These are phyloP conservation scores for Penicillium subrubescens DNA, from an alignment of 495 filamentous ascomycete genomes.

Conservation along the genomic window DNA sequence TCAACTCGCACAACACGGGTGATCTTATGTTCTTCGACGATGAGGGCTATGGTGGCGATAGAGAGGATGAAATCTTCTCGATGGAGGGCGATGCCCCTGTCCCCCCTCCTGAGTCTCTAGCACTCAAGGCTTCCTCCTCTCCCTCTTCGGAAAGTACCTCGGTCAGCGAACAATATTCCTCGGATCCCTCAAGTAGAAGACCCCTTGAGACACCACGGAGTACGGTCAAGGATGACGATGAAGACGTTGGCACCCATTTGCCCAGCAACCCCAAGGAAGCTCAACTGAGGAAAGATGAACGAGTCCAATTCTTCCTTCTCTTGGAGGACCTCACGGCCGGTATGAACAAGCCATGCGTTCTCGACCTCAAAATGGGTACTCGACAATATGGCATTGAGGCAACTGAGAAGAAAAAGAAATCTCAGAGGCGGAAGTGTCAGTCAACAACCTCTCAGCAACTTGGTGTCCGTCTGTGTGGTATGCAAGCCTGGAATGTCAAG, in stretches of 20 bases:
- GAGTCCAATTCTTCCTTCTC: constrained; percentile 89
- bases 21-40: constrained; percentile 84
- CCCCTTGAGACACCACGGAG: constrained; percentile 4
- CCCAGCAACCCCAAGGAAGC: constrained; percentile 80
- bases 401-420: constrained; percentile 85
- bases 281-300: constrained; percentile 65
- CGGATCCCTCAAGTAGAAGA: constrained; percentile 9
- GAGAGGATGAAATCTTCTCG: constrained; percentile 71
- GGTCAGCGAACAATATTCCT: background rate
- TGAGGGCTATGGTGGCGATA: constrained; percentile 78
- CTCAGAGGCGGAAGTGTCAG: constrained; percentile 89
- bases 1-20: constrained; percentile 60
- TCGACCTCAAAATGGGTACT: constrained; percentile 99
- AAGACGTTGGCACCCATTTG: constrained; percentile 30
- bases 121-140: constrained; percentile 9
- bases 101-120: constrained; percentile 9
- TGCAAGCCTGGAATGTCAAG: constrained; percentile 92
- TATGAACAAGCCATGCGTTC: constrained; percentile 93
- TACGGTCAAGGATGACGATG: constrained; percentile 17
- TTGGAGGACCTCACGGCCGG: constrained; percentile 97
- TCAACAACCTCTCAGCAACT: constrained; percentile 88
- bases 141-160: constrained; percentile 7
- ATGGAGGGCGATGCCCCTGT: constrained; percentile 62
- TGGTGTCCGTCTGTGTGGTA: constrained; percentile 90
- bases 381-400: constrained; percentile 97